These are phyloP conservation scores for Curvularia sp. DNA, from an alignment of 2,329 filamentous ascomycete species.

Conservation along the genomic window DNA sequence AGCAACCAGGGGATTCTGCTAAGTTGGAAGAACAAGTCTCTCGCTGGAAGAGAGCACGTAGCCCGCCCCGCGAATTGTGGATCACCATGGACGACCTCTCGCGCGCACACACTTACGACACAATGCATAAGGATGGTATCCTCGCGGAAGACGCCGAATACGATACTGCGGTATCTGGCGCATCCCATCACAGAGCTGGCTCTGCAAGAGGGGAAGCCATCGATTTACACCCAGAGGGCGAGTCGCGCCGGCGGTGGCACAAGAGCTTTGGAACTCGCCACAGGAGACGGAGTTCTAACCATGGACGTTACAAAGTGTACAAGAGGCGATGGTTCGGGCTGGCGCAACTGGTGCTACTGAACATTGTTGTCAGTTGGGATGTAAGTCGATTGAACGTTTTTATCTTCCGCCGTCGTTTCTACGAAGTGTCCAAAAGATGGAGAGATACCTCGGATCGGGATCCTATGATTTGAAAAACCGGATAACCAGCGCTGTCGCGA, in stretches of 20 bases:
- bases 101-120: not conserved
- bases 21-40: not conserved
- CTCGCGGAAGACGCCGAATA: not conserved
- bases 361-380: conserved; percentile 94
- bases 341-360: conserved; percentile 81
- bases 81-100: not conserved
- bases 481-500: not conserved
- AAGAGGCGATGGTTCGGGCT: conserved; percentile 90
- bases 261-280: conserved; percentile 11
- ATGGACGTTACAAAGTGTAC: conserved; percentile 64
- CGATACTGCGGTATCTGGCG: not conserved
- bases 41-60: not conserved
- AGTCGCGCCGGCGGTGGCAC: not conserved
- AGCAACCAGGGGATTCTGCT: not conserved
- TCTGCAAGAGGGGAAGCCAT: not conserved
- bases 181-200: not conserved
- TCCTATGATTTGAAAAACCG: not conserved
- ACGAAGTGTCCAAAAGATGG: not conserved
- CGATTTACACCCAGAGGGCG: not conserved
- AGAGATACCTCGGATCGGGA: not conserved
- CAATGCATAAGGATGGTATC: not conserved
- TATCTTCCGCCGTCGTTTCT: not conserved
- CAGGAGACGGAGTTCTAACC: conserved; percentile 36
- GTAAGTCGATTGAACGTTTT: conserved; percentile 63
- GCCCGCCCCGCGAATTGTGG: not conserved